A percentile compares a stretch with the other conserved stretches of the same genome.
phyloP scores from a whole-genome alignment of 768 basidiomycete species.

The Coprinopsis marcescibilis region DNA sequence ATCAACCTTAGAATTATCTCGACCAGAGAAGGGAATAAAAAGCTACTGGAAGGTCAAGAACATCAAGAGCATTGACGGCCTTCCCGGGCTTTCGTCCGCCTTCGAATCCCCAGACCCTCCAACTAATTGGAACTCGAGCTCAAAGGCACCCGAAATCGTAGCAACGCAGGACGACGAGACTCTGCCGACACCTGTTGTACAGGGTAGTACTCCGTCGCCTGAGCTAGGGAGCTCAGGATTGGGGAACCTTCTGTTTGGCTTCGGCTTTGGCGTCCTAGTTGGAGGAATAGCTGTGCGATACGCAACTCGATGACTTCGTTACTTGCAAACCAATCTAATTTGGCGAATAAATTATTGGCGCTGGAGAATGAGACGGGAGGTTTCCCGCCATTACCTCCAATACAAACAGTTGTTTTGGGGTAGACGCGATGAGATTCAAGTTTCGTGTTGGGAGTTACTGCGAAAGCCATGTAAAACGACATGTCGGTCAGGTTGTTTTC shows the following conservation, averaged over 20 bases:
- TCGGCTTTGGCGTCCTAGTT: constrained; percentile 1
- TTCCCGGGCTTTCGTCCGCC: constrained; percentile 36
- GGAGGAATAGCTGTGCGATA: not conserved
- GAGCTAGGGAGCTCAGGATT: no score
- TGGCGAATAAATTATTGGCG: no score
- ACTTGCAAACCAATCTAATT: no score
- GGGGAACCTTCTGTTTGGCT: not conserved
- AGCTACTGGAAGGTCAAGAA: constrained; percentile 47
- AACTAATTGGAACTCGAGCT: not conserved
- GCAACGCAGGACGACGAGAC: not conserved
- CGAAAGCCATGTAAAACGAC: no score
- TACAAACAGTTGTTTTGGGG: no score
- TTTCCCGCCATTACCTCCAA: no score
- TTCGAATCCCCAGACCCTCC: constrained; percentile 8
- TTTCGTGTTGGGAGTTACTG: no score
- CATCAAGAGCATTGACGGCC: constrained; percentile 37
- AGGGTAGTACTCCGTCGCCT: not conserved
- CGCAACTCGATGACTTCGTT: constrained; percentile 6
- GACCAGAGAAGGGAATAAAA: constrained; percentile 39
- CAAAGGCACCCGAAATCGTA: not conserved
- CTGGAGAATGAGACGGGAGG: no score
- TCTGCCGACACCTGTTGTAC: not conserved
- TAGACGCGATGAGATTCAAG: no score
- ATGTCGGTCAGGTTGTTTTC: no score
- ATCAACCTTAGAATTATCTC: not conserved